phyloP scores from a whole-genome alignment of 805 yeast genomes.

The Schizosaccharomyces cryophilus region DNA sequence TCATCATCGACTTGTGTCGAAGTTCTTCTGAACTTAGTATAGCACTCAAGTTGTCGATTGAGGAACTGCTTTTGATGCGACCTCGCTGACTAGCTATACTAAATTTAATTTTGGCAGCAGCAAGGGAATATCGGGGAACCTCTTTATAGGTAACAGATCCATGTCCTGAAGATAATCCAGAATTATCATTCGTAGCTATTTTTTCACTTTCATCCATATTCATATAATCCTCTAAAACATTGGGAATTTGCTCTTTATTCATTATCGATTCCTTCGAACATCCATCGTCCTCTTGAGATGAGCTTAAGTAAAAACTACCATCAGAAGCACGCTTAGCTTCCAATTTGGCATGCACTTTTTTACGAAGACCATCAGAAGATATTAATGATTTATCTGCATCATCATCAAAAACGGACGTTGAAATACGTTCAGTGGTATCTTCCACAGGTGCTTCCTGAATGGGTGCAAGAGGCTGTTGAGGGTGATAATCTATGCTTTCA shows the following conservation, averaged over 20 bases:
- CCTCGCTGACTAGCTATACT: not conserved
- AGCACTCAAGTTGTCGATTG: not conserved
- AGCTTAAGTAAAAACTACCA: not conserved
- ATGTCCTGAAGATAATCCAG: not conserved
- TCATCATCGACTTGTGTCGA: too few species aligned
- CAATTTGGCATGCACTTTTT: not conserved
- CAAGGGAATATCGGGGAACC: not conserved
- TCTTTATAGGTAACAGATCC: not conserved
- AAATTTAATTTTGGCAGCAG: not conserved
- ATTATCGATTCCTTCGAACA: not conserved
- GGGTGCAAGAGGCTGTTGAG: not conserved
- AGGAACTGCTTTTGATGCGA: not conserved
- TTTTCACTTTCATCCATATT: not conserved
- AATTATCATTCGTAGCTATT: not conserved
- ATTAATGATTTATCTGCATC: not conserved
- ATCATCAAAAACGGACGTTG: not conserved
- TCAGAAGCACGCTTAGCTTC: not conserved
- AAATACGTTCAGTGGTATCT: not conserved
- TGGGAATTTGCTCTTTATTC: not conserved
- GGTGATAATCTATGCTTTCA: not conserved
- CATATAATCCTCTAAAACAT: not conserved
- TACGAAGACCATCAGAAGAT: not conserved
- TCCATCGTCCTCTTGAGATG: not conserved
- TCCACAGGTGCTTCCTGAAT: not conserved
- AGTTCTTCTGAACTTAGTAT: not conserved